phyloP scores from a whole-genome alignment of 192 early-diverging fungal species.

The Physocladia obscura region DNA sequence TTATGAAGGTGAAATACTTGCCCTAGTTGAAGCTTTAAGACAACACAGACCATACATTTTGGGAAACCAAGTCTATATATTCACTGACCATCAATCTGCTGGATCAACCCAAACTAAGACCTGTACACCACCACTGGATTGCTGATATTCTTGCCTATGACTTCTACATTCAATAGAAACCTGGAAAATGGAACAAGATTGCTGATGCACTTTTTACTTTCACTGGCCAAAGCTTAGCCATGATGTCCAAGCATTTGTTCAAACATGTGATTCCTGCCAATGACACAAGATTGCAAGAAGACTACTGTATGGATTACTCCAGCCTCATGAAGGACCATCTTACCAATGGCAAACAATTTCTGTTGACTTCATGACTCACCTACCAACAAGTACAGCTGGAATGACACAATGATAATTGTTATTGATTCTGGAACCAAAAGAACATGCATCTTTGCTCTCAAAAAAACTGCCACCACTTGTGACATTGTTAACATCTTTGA shows the following conservation, averaged over 20 bases:
- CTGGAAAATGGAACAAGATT: conserved; percentile 15
- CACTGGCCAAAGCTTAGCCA: conserved; percentile 19
- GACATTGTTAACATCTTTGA: not conserved
- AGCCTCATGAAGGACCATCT: conserved; percentile 3
- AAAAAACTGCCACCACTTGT: not conserved
- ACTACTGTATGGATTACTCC: conserved; percentile 28
- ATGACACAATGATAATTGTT: conserved; percentile 42
- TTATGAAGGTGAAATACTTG: conserved; percentile 2
- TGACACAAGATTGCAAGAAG: conserved; percentile 8
- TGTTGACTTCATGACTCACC: conserved; percentile 7
- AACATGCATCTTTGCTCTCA: not conserved
- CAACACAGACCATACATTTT: not conserved
- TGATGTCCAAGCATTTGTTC: conserved; percentile 6
- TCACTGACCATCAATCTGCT: conserved; percentile 16
- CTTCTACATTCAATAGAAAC: not conserved
- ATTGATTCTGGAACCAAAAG: conserved; percentile 45
- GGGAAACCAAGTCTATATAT: not conserved
- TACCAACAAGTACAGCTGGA: not conserved
- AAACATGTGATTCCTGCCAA: conserved; percentile 17
- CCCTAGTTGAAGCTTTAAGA: not conserved
- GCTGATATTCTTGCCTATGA: not conserved
- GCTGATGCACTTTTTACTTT: conserved; percentile 12
- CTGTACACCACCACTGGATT: not conserved
- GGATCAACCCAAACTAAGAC: not conserved
- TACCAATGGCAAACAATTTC: conserved; percentile 21